Percentiles rank a stretch among this genome's conserved stretches.
Conservation (phyloP, 139 green algal species). For the Chlorella sp. region DNA sequence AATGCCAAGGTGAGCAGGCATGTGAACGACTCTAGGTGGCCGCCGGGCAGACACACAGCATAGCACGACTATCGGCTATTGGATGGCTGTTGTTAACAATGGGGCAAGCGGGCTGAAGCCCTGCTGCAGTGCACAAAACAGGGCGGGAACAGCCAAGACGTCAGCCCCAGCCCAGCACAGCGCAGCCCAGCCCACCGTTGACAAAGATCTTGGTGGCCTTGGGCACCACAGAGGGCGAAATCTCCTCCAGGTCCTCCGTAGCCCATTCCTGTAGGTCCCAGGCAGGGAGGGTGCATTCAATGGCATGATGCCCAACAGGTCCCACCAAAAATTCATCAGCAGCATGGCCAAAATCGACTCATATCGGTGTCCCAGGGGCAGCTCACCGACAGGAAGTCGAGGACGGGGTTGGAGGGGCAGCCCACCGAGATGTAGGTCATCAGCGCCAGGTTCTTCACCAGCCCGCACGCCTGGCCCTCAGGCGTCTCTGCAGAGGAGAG, state of each 20-base stretch:
- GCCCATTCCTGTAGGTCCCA: conserved; percentile 66
- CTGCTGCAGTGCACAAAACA: too few species aligned
- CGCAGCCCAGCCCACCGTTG: conserved; percentile 64
- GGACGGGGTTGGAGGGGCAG: conserved; percentile 67
- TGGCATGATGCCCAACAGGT: neutral
- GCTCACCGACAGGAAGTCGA: conserved; percentile 69
- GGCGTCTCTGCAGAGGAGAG: conserved; percentile 88
- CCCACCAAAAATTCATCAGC: too few species aligned
- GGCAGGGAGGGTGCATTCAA: neutral
- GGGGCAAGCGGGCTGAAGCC: too few species aligned
- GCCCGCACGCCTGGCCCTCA: conserved; percentile 92
- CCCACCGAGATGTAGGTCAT: conserved; percentile 93
- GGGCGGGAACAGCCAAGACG: too few species aligned
- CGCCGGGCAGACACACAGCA: neutral
- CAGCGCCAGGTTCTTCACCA: conserved; percentile 99
- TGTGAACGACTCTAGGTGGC: too few species aligned
- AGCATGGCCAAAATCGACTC: too few species aligned
- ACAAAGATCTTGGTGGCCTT: conserved; percentile 86
- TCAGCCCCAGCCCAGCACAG: neutral
- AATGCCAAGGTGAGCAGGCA: too few species aligned
- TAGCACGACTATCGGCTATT: neutral
- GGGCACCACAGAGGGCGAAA: conserved; percentile 69
- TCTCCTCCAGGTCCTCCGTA: conserved; percentile 83
- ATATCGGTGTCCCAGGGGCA: too few species aligned
- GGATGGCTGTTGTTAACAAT: neutral